phyloP scores from a whole-genome alignment of 192 early-diverging fungal genomes.

The Entomortierella beljakovae region DNA sequence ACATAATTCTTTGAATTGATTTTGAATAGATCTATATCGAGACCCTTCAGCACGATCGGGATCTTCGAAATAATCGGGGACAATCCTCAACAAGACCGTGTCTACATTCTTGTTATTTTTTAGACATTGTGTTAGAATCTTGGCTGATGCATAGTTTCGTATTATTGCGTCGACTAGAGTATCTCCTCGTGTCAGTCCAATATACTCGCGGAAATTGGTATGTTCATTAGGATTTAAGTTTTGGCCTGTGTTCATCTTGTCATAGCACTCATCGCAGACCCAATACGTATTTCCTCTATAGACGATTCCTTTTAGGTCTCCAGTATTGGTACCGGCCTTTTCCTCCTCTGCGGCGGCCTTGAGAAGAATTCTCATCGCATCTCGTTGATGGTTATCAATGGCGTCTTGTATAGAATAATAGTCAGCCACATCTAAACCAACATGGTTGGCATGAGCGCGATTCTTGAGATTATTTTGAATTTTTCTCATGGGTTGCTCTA shows the following conservation, averaged over 20 bases:
- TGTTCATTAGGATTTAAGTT: neutral
- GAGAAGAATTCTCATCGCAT: neutral
- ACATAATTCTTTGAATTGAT: too few relatives aligned
- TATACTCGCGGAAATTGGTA: neutral
- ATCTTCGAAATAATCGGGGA: too few relatives aligned
- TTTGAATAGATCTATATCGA: too few relatives aligned
- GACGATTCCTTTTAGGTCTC: neutral
- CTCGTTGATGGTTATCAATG: neutral
- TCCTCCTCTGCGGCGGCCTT: neutral
- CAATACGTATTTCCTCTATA: neutral
- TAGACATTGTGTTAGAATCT: neutral
- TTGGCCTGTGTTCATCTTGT: neutral
- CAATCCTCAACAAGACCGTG: too few relatives aligned
- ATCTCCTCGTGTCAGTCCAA: neutral
- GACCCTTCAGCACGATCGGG: too few relatives aligned
- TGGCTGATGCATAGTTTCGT: neutral
- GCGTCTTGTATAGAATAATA: neutral
- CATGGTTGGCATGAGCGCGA: neutral
- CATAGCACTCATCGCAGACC: constrained; percentile 4
- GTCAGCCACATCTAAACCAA: neutral
- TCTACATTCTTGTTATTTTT: too few relatives aligned
- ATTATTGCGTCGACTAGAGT: neutral
- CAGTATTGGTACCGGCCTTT: neutral
- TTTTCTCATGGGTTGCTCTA: too few relatives aligned
- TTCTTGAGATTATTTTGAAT: neutral